phyloP scores from a whole-genome alignment of 1,284 basidiomycete species.

The Sphaerobolus stellatus region DNA sequence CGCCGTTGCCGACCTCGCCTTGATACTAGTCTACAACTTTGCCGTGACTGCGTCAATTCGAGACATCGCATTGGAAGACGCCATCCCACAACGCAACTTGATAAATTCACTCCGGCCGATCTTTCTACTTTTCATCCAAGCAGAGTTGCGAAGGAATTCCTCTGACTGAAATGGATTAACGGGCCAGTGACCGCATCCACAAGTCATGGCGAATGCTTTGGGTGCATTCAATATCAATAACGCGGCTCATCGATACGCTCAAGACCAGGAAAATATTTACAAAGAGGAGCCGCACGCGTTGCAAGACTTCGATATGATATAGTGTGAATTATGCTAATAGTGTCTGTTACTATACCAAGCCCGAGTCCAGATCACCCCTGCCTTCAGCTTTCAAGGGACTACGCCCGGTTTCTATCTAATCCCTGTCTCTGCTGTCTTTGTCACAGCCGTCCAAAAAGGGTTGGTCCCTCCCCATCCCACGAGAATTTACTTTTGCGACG shows the following conservation, averaged over 20 bases:
- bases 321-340: not conserved
- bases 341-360: not conserved
- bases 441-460: constrained; percentile 15
- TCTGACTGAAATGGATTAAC: too few relatives aligned
- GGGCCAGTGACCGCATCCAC: not conserved
- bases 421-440: constrained; percentile 22
- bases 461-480: constrained; percentile 20
- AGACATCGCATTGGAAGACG: too few relatives aligned
- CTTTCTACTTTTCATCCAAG: too few relatives aligned
- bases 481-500: constrained; percentile 11
- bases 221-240: not conserved
- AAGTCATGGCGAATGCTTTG: not conserved
- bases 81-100: too few relatives aligned
- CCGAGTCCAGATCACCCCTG: constrained; percentile 20
- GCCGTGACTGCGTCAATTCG: too few relatives aligned
- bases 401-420: constrained; percentile 27
- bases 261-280: too few relatives aligned
- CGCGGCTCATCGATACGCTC: not conserved
- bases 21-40: too few relatives aligned
- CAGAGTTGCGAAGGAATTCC: too few relatives aligned
- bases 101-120: too few relatives aligned
- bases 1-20: too few relatives aligned
- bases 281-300: not conserved
- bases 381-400: constrained; percentile 24
- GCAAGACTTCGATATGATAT: not conserved